These are phyloP conservation scores for Erythrobasidium yunnanense DNA, from an alignment of 768 basidiomycete genomes.

Conservation along the genomic window DNA sequence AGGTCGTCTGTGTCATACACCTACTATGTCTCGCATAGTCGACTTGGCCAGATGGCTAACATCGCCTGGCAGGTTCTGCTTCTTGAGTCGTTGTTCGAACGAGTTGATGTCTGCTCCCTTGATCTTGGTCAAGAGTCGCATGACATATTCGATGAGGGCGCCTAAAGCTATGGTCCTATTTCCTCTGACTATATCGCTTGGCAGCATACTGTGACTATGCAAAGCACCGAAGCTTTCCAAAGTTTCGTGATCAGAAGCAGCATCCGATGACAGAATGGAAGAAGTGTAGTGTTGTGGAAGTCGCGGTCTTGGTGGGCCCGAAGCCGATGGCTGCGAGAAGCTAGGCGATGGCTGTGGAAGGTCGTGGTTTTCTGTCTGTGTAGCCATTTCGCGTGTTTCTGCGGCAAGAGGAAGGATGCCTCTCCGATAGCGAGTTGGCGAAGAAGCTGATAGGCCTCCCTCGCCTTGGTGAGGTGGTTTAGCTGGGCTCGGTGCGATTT, in stretches of 20 bases:
- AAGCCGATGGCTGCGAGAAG: not conserved
- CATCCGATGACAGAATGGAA: constrained; percentile 17
- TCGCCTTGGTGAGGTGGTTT: not conserved
- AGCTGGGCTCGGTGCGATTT: constrained; percentile 14
- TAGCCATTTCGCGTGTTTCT: not conserved
- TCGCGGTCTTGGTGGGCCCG: not conserved
- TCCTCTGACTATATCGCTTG: not conserved
- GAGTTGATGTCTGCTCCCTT: constrained; percentile 71
- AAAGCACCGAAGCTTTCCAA: not conserved
- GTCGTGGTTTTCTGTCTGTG: not conserved
- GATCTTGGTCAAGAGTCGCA: constrained; percentile 55
- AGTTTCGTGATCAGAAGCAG: constrained; percentile 13
- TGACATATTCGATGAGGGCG: constrained; percentile 47
- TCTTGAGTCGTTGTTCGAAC: constrained; percentile 75
- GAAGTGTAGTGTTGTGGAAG: too few relatives aligned
- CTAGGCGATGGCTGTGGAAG: not conserved
- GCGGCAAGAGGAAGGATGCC: too few relatives aligned
- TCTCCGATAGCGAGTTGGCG: constrained; percentile 1
- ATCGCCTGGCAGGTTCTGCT: constrained; percentile 72
- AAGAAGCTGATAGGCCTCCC: constrained; percentile 5
- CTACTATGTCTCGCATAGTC: constrained; percentile 62
- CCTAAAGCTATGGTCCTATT: constrained; percentile 38
- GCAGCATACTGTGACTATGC: not conserved
- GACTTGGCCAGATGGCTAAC: constrained; percentile 72
- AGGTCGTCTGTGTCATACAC: too few relatives aligned